Conservation (phyloP, 2,329 filamentous ascomycete species). For the Diplodia mutila region DNA sequence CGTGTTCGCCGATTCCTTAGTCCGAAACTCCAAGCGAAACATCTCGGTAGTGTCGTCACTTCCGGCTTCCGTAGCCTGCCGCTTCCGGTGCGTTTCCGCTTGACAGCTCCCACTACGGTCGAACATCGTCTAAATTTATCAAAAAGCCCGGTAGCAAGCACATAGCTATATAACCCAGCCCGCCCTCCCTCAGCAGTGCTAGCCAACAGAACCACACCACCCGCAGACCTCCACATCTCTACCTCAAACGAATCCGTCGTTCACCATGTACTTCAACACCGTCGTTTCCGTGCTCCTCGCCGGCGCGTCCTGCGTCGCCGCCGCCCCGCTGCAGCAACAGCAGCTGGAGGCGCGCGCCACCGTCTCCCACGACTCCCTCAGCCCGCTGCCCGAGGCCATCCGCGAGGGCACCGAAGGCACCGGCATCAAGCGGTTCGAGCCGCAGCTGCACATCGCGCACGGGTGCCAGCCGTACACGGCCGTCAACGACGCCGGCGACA, state of each 20-base stretch:
- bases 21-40: neutral
- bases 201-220: neutral
- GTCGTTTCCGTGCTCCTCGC: neutral
- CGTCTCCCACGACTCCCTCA: constrained; percentile 15
- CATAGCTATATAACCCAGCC: neutral
- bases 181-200: neutral
- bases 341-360: neutral
- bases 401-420: constrained; percentile 39
- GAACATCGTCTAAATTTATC: no score
- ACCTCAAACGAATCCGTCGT: neutral
- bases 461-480: constrained; percentile 34
- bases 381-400: constrained; percentile 51
- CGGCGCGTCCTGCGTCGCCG: neutral
- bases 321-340: neutral
- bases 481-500: constrained; percentile 30
- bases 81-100: neutral
- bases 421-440: constrained; percentile 30
- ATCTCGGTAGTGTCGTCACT: neutral
- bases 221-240: neutral
- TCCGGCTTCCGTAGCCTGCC: neutral
- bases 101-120: no score
- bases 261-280: neutral
- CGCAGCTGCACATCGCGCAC: constrained; percentile 32
- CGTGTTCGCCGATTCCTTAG: neutral
- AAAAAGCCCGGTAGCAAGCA: no score